phyloP scores from a whole-genome alignment of 1,284 basidiomycete genomes.

The Ceratobasidium sp. region DNA sequence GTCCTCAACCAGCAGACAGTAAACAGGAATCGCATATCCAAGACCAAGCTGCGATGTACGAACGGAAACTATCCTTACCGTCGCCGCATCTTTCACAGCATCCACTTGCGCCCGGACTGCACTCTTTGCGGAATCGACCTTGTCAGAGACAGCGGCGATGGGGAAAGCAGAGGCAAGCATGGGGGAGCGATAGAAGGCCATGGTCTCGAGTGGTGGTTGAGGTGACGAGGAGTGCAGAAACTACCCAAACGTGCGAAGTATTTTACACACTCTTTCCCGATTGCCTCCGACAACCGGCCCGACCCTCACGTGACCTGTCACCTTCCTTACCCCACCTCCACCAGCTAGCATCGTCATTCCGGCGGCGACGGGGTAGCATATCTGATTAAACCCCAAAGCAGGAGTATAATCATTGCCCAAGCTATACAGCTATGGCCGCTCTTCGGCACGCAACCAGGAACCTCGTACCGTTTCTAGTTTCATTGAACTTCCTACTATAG shows the following conservation, averaged over 20 bases:
- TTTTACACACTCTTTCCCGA: constrained; percentile 30
- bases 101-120: constrained; percentile 41
- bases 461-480: background rate
- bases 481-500: background rate
- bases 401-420: too few species aligned
- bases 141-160: constrained; percentile 51
- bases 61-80: constrained; percentile 46
- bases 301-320: constrained; percentile 5
- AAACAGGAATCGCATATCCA: too few species aligned
- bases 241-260: constrained; percentile 32
- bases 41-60: too few species aligned
- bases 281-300: constrained; percentile 24
- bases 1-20: too few species aligned
- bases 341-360: background rate
- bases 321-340: constrained; percentile 17
- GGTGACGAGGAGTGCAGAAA: background rate
- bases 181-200: constrained; percentile 48
- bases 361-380: background rate
- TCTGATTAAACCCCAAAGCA: background rate
- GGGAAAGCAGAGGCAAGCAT: constrained; percentile 52
- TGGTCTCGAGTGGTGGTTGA: constrained; percentile 10
- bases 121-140: constrained; percentile 46
- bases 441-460: constrained; percentile 2
- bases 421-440: background rate
- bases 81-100: constrained; percentile 49